phyloP scores from a whole-genome alignment of 2,329 filamentous ascomycete species.

The Fusarium torreyae region DNA sequence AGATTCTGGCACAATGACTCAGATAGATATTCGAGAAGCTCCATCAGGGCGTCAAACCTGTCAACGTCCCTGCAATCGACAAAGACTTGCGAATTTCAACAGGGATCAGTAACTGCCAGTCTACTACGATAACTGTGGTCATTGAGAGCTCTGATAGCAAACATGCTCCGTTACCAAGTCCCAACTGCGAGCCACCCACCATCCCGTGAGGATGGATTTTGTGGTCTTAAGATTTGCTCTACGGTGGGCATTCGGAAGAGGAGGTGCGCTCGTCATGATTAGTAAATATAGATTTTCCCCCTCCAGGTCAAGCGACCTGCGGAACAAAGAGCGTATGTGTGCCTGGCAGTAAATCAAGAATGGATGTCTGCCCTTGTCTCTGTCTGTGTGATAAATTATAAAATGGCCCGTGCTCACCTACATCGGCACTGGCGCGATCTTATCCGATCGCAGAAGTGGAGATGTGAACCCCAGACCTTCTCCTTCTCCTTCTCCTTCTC shows the following conservation, averaged over 20 bases:
- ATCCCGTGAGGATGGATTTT: neutral
- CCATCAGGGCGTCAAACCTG: neutral
- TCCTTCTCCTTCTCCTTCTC: slow-evolving; percentile 11
- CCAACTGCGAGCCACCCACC: neutral
- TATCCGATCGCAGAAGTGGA: slow-evolving; percentile 39
- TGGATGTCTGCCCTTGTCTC: slow-evolving; percentile 1
- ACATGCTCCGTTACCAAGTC: neutral
- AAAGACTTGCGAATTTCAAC: neutral
- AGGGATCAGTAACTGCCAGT: no score
- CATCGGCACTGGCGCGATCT: slow-evolving; percentile 44
- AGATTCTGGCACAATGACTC: slow-evolving; percentile 11
- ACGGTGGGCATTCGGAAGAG: neutral
- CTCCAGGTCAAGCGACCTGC: neutral
- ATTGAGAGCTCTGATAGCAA: neutral
- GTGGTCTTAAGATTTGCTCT: neutral
- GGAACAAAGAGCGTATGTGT: neutral
- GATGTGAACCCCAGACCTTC: slow-evolving; percentile 19
- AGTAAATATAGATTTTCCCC: neutral
- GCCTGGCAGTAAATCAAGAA: slow-evolving; percentile 3
- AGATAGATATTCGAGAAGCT: slow-evolving; percentile 14
- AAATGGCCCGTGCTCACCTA: slow-evolving; percentile 40
- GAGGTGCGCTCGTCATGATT: slow-evolving; percentile 8
- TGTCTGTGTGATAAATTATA: slow-evolving; percentile 13
- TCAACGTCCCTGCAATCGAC: slow-evolving; percentile 7
- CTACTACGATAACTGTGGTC: no score